A percentile compares a stretch with the other conserved stretches of the same genome.
Conservation (phyloP, 768 basidiomycete genomes). For the Cystofilobasidium macerans region DNA sequence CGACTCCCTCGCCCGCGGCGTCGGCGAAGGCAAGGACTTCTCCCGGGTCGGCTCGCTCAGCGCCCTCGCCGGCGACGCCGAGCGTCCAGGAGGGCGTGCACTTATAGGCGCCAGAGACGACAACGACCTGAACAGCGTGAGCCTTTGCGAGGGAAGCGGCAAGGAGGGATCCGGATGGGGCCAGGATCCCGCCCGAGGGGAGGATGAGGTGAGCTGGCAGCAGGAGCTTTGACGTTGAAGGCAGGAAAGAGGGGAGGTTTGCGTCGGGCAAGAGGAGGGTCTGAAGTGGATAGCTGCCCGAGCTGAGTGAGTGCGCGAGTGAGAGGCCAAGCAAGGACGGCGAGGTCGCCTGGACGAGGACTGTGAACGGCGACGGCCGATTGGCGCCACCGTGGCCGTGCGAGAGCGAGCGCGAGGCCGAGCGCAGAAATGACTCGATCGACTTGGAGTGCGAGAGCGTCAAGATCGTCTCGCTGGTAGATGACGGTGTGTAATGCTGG, state of each 20-base stretch:
- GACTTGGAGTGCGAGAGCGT: slow-evolving; percentile 90
- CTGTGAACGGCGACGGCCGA: not conserved
- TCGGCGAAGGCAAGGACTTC: slow-evolving; percentile 46
- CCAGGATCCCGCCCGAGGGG: slow-evolving; percentile 92
- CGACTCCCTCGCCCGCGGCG: slow-evolving; percentile 66
- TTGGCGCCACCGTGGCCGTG: not conserved
- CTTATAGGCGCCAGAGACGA: slow-evolving; percentile 93
- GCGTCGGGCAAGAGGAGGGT: slow-evolving; percentile 97
- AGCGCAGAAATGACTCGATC: slow-evolving; percentile 69
- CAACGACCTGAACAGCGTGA: slow-evolving; percentile 83
- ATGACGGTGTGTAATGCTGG: not conserved
- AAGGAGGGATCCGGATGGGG: slow-evolving; percentile 69
- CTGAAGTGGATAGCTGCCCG: slow-evolving; percentile 71
- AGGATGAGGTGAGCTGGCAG: slow-evolving; percentile 91
- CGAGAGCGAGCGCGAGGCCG: not conserved
- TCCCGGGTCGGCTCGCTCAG: slow-evolving; percentile 28
- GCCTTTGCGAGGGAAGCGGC: slow-evolving; percentile 77
- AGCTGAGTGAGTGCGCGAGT: slow-evolving; percentile 49
- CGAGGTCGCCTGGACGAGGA: slow-evolving; percentile 9
- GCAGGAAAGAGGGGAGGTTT: slow-evolving; percentile 89
- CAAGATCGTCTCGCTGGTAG: slow-evolving; percentile 74
- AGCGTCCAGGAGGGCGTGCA: slow-evolving; percentile 59
- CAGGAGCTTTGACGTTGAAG: slow-evolving; percentile 91
- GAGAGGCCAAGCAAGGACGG: slow-evolving; percentile 1
- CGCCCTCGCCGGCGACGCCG: slow-evolving; percentile 33